Conservation (phyloP, 345 rosid genomes). For the Lumnitzera littorea region DNA sequence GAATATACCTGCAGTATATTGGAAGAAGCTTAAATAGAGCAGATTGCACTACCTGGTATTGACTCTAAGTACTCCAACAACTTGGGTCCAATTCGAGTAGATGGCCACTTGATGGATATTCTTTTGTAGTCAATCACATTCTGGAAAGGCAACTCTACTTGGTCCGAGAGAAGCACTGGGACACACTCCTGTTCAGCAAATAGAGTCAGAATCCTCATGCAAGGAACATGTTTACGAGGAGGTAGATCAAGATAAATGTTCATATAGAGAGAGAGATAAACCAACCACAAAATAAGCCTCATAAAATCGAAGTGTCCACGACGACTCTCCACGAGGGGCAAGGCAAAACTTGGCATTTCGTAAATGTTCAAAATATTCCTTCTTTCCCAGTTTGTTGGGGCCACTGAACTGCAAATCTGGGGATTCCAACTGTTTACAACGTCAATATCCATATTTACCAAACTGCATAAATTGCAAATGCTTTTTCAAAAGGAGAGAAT, state of each 20-base stretch:
- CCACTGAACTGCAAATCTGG: constrained; percentile 94
- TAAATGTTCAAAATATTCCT: constrained; percentile 84
- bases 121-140: constrained; percentile 71
- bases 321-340: constrained; percentile 96
- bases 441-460: constrained; percentile 10
- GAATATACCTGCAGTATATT: too few relatives aligned
- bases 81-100: constrained; percentile 60
- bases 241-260: neutral
- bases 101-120: constrained; percentile 97
- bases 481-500: too few relatives aligned
- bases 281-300: constrained; percentile 91
- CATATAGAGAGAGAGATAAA: constrained; percentile 21
- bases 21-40: too few relatives aligned
- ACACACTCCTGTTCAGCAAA: constrained; percentile 72
- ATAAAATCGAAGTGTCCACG: constrained; percentile 96
- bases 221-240: neutral
- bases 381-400: constrained; percentile 65
- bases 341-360: constrained; percentile 92
- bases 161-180: constrained; percentile 87
- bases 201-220: neutral
- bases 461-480: too few relatives aligned
- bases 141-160: constrained; percentile 87
- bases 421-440: constrained; percentile 76
- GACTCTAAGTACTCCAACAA: constrained; percentile 81
- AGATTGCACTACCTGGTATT: constrained; percentile 37